Base-by-base conservation (phyloP, 108 stramenopile genomes). In the Stephanodiscus triporus region DNA sequence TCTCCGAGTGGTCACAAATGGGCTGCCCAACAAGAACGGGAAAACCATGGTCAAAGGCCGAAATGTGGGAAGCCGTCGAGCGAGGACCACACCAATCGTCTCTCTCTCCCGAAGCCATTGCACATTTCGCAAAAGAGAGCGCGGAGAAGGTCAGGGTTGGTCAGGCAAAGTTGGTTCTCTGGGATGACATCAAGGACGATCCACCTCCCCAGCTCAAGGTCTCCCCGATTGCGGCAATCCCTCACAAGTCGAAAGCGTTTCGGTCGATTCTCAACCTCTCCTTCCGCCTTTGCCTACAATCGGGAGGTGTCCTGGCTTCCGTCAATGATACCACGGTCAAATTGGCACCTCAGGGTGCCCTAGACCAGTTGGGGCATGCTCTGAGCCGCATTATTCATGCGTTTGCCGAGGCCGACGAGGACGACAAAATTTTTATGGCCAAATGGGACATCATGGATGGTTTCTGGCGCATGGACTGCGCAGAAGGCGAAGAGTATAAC, bases 401-500 rank as follows among this genome's bases (percentile, higher is more conserved):
- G 8, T 62, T 73, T 23, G 72, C 72, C 0, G 9, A 36, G 6
- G 51, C 72, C 0, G 49, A 30, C 24, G 50, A 51, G 2, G 2
- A 55, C n/a, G 48, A 34, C 13, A 64, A 37, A 23, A 71, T 77
- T n/a, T 42, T 66, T 2, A 66, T 77, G 49, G 51, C 76, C 9
- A 77, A 77, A 26, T 70, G 27, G 49, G 69, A 77, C 26, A 48
- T 77, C 40, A 76, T 69, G 17, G 75, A 76, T 27, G 75, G 75
- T 0, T 76, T 76, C 37, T 69, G 75, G 75, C 13, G 70, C 1
- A 17, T 77, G 40, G 56, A 53, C 14, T 70, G 68, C 20, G 37
- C 24, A 30, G 50, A 29, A 8, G 76, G 76, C 30, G 57, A 54
- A 17, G 68, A 77, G 36, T 77, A 49, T 47, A 77, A 77, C 50